These are phyloP conservation scores for Wickerhamomyces canadensis DNA, from an alignment of 805 yeast genomes.

Conservation along the genomic window DNA sequence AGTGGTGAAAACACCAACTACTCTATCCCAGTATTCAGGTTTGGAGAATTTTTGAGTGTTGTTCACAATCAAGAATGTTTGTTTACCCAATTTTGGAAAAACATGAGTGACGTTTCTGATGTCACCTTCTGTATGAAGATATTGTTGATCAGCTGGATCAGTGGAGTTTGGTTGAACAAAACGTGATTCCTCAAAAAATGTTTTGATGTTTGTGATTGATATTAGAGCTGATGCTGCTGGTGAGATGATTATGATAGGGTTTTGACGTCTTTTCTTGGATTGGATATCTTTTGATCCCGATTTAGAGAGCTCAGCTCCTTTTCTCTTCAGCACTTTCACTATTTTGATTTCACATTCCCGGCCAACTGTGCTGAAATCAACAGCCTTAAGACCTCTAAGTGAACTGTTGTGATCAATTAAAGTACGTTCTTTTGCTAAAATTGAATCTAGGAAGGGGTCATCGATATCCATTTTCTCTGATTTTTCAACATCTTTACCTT, in stretches of 20 bases:
- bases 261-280: slow-evolving; percentile 30
- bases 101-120: slow-evolving; percentile 49
- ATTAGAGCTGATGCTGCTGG: slow-evolving; percentile 75
- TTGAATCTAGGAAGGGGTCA: slow-evolving; percentile 29
- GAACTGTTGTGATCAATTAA: slow-evolving; percentile 55
- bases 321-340: slow-evolving; percentile 30
- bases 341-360: slow-evolving; percentile 60
- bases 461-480: slow-evolving; percentile 14
- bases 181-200: slow-evolving; percentile 67
- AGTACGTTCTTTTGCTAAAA: slow-evolving; percentile 38
- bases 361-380: slow-evolving; percentile 62
- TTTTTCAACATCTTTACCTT: slow-evolving; percentile 1
- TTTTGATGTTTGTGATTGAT: slow-evolving; percentile 58
- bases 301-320: slow-evolving; percentile 11
- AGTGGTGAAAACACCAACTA: slow-evolving; percentile 90
- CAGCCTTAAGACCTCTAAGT: slow-evolving; percentile 59
- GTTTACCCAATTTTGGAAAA: slow-evolving; percentile 52
- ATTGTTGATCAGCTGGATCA: slow-evolving; percentile 27
- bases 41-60: slow-evolving; percentile 82
- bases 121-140: slow-evolving; percentile 26
- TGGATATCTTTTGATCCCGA: slow-evolving; percentile 19
- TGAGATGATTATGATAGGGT: slow-evolving; percentile 71
- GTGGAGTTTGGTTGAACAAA: slow-evolving; percentile 48
- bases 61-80: slow-evolving; percentile 76
- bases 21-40: slow-evolving; percentile 98